Evolutionary conservation across 805 yeast genomes (phyloP).

Genomic region (Sugiyamaella qingdaonensis): DNA sequence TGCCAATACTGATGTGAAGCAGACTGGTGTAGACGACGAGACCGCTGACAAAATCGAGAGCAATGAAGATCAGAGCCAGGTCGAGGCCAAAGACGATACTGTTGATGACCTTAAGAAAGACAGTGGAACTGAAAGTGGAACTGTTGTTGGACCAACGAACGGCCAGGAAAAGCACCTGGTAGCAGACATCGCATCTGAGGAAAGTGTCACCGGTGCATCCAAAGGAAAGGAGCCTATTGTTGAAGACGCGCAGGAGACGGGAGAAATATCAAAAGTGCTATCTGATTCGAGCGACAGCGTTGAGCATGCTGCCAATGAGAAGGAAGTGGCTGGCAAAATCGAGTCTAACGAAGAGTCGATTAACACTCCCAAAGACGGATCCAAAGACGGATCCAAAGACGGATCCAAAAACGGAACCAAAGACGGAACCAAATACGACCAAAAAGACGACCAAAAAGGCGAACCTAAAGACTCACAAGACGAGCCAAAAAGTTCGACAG

Average conservation of each 20-base stretch:
- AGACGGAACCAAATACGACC: slow-evolving; percentile 26
- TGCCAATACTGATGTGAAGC: background rate
- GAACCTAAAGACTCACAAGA: slow-evolving; percentile 14
- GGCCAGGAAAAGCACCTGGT: background rate
- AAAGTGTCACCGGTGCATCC: background rate
- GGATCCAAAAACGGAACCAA: slow-evolving; percentile 16
- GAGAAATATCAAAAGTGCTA: background rate
- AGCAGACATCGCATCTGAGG: background rate
- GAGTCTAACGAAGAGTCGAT: background rate
- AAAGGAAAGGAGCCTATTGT: background rate
- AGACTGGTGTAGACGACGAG: background rate
- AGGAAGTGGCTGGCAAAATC: background rate
- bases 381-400: slow-evolving; percentile 31
- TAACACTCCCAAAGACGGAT: slow-evolving; percentile 1
- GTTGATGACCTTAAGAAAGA: slow-evolving; percentile 20
- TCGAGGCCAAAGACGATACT: slow-evolving; percentile 23
- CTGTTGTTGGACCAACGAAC: background rate
- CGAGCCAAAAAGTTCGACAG: slow-evolving; percentile 16
- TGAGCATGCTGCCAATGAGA: background rate
- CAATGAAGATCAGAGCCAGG: slow-evolving; percentile 6
- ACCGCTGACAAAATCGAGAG: slow-evolving; percentile 3
- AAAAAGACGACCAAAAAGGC: slow-evolving; percentile 23
- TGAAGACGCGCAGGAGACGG: background rate
- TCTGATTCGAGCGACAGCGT: background rate
- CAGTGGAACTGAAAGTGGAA: slow-evolving; percentile 20